Percentiles rank a stretch among this genome's conserved stretches.
phyloP scores from a whole-genome alignment of 805 yeast genomes.

The Nakazawaea sp. region DNA sequence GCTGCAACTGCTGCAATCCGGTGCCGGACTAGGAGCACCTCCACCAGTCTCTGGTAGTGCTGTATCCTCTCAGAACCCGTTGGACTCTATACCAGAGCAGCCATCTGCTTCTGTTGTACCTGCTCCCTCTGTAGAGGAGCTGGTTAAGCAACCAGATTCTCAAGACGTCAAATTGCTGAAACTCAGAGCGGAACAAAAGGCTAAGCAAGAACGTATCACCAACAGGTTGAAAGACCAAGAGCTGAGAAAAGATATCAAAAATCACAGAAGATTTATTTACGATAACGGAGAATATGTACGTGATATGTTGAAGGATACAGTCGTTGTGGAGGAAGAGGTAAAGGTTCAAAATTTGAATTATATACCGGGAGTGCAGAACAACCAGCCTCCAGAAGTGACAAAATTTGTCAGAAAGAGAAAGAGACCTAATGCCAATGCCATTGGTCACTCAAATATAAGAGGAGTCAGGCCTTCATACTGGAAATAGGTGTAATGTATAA shows the following conservation, averaged over 20 bases:
- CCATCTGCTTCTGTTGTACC: not conserved
- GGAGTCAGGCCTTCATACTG: constrained; percentile 38
- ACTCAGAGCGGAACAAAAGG: constrained; percentile 1
- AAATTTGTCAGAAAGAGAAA: constrained; percentile 37
- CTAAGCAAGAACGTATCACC: not conserved
- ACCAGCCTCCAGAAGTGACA: constrained; percentile 10
- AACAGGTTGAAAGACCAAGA: constrained; percentile 5
- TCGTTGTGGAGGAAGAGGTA: constrained; percentile 10
- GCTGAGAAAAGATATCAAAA: constrained; percentile 5
- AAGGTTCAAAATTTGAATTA: constrained; percentile 10
- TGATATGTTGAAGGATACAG: constrained; percentile 6
- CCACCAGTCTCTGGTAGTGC: no score
- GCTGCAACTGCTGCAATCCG: not conserved
- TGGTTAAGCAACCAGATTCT: not conserved
- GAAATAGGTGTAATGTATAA: no score
- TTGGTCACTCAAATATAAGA: constrained; percentile 37
- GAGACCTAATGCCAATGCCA: constrained; percentile 40
- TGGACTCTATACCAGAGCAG: not conserved
- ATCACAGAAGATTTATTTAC: constrained; percentile 8
- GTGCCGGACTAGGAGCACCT: no score
- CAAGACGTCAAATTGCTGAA: not conserved
- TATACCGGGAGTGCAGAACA: constrained; percentile 2
- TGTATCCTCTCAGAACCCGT: not conserved
- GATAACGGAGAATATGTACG: not conserved
- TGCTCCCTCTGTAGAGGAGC: not conserved